These are phyloP conservation scores for Neofusicoccum sp. DNA, from an alignment of 2,329 filamentous ascomycete genomes.

Conservation along the genomic window DNA sequence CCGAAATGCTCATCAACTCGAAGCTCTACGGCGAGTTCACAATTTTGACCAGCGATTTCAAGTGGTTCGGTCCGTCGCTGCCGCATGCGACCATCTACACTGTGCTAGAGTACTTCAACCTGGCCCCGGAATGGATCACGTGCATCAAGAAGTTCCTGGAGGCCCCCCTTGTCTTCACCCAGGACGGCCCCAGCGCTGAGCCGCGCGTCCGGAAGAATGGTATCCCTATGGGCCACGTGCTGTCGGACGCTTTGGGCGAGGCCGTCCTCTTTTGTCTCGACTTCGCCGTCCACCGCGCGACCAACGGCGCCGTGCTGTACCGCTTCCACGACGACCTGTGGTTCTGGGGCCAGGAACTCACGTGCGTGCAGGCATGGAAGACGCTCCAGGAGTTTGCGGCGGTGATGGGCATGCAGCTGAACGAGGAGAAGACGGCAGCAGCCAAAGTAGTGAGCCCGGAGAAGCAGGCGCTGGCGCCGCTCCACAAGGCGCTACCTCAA, in stretches of 20 bases:
- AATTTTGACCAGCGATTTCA: conserved; percentile 60
- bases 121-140: conserved; percentile 30
- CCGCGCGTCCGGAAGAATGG: conserved; percentile 56
- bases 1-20: conserved; percentile 57
- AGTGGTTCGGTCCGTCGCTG: conserved; percentile 33
- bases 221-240: conserved; percentile 60
- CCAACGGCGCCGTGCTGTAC: conserved; percentile 58
- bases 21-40: conserved; percentile 53
- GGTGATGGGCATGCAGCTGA: conserved; percentile 61
- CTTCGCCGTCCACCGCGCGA: conserved; percentile 63
- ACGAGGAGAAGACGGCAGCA: conserved; percentile 60
- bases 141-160: conserved; percentile 48
- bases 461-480: conserved; percentile 22
- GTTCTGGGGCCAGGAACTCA: conserved; percentile 63
- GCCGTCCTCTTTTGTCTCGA: conserved; percentile 66
- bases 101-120: conserved; percentile 32
- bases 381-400: conserved; percentile 58
- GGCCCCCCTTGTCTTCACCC: conserved; percentile 60
- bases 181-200: conserved; percentile 53
- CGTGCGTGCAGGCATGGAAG: conserved; percentile 61
- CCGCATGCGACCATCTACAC: conserved; percentile 33
- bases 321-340: conserved; percentile 68
- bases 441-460: conserved; percentile 43
- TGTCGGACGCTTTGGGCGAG: conserved; percentile 65
- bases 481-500: conserved; percentile 46